These are phyloP conservation scores for Mycena indigotica DNA, from an alignment of 768 basidiomycete genomes.

Conservation along the genomic window DNA sequence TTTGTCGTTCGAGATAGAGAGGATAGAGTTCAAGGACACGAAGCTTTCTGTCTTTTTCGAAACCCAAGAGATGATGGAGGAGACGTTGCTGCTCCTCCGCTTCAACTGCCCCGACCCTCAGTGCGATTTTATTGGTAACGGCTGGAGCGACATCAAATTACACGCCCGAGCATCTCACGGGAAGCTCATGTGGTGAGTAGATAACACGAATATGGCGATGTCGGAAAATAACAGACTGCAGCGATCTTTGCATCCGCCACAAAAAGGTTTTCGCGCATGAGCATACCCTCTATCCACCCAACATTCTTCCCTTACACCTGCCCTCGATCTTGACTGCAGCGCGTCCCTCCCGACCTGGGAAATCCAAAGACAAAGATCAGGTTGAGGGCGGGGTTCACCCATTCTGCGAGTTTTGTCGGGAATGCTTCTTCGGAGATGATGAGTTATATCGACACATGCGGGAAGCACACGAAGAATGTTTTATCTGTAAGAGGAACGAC, in stretches of 20 bases:
- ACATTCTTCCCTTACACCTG: conserved; percentile 65
- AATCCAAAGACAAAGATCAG: conserved; percentile 50
- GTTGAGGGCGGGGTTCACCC: conserved; percentile 77
- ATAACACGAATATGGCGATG: too few species aligned
- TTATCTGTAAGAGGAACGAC: conserved; percentile 85
- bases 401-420: conserved; percentile 85
- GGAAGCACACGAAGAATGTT: conserved; percentile 93
- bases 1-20: conserved; percentile 55
- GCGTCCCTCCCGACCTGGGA: conserved; percentile 40
- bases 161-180: conserved; percentile 80
- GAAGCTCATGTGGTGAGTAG: conserved; percentile 78
- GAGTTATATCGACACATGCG: conserved; percentile 94
- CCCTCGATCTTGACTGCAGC: conserved; percentile 59
- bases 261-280: conserved; percentile 98
- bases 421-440: conserved; percentile 91
- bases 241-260: conserved; percentile 82
- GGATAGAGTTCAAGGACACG: conserved; percentile 64
- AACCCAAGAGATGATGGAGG: conserved; percentile 92
- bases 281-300: conserved; percentile 78
- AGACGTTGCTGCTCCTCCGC: conserved; percentile 84
- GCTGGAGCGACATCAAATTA: conserved; percentile 88
- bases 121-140: conserved; percentile 82
- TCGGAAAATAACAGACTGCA: too few species aligned
- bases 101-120: conserved; percentile 90
- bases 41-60: conserved; percentile 86